phyloP scores from a whole-genome alignment of 2,329 filamentous ascomycete species.

The Arthrinium puccinioides region DNA sequence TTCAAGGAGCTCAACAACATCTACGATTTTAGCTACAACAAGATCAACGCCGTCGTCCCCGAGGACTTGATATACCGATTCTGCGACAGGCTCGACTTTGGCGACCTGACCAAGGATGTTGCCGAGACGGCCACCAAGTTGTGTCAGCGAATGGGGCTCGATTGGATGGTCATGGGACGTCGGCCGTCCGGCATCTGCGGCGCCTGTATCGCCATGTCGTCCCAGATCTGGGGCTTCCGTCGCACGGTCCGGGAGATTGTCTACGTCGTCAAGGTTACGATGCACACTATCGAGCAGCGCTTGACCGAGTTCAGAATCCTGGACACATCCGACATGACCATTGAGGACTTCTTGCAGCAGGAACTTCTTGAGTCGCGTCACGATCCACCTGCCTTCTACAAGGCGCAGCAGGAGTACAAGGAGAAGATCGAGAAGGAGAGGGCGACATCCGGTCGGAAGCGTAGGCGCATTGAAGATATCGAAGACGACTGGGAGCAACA shows the following conservation, averaged over 20 bases:
- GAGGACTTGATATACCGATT: conserved; percentile 91
- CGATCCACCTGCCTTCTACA: conserved; percentile 79
- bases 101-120: conserved; percentile 71
- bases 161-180: conserved; percentile 95
- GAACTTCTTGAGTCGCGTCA: conserved; percentile 65
- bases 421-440: conserved; percentile 42
- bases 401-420: conserved; percentile 53
- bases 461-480: conserved; percentile 33
- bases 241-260: conserved; percentile 89
- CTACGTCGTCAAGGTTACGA: conserved; percentile 96
- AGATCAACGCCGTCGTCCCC: conserved; percentile 63
- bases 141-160: conserved; percentile 85
- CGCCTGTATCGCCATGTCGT: conserved; percentile 87
- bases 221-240: conserved; percentile 96
- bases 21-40: conserved; percentile 56
- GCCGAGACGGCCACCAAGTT: conserved; percentile 83
- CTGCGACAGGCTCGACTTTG: conserved; percentile 87
- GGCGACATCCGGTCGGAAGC: conserved; percentile 29
- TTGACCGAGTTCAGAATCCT: conserved; percentile 88
- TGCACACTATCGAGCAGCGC: conserved; percentile 85
- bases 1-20: conserved; percentile 78
- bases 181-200: conserved; percentile 91
- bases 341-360: conserved; percentile 73
- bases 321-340: conserved; percentile 74
- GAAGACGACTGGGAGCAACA: conserved; percentile 21